Conservation (phyloP, 108 stramenopile genomes). For the Ochromonas danica region DNA sequence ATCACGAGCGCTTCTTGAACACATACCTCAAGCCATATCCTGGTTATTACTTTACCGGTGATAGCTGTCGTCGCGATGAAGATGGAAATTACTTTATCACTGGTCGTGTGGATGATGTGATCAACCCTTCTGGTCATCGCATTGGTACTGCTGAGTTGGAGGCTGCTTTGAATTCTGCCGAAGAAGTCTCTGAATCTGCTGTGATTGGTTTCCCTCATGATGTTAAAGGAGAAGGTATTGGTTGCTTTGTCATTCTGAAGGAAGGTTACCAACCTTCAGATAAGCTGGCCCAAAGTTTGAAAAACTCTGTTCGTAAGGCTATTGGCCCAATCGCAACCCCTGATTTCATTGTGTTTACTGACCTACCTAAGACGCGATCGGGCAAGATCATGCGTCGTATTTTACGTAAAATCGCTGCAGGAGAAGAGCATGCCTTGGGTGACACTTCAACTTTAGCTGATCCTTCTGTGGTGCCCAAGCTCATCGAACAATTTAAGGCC, state of each 20-base stretch:
- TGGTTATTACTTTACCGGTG: slow-evolving; percentile 53
- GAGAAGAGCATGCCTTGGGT: slow-evolving; percentile 77
- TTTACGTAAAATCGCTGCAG: slow-evolving; percentile 87
- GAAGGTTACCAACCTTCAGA: slow-evolving; percentile 49
- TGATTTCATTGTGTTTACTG: slow-evolving; percentile 22
- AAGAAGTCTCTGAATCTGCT: slow-evolving; percentile 76
- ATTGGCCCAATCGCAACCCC: slow-evolving; percentile 30
- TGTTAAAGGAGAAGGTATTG: slow-evolving; percentile 84
- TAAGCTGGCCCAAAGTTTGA: slow-evolving; percentile 26
- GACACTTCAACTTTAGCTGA: slow-evolving; percentile 93
- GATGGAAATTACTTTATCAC: slow-evolving; percentile 51
- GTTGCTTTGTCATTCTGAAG: slow-evolving; percentile 71
- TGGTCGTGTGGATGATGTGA: slow-evolving; percentile 51
- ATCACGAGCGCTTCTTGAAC: slow-evolving; percentile 49
- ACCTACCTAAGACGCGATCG: slow-evolving; percentile 34
- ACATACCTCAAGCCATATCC: slow-evolving; percentile 40
- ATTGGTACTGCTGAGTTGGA: slow-evolving; percentile 53
- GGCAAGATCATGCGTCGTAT: slow-evolving; percentile 91
- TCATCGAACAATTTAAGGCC: too few relatives aligned
- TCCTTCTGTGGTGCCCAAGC: slow-evolving; percentile 91
- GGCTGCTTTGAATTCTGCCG: slow-evolving; percentile 26
- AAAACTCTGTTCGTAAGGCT: slow-evolving; percentile 23
- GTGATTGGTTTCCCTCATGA: slow-evolving; percentile 84
- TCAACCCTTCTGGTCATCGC: slow-evolving; percentile 46
- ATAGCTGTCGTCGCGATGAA: slow-evolving; percentile 37